These are phyloP conservation scores for Pseudonitzschia pungens DNA, from an alignment of 108 stramenopile species.

Conservation along the genomic window DNA sequence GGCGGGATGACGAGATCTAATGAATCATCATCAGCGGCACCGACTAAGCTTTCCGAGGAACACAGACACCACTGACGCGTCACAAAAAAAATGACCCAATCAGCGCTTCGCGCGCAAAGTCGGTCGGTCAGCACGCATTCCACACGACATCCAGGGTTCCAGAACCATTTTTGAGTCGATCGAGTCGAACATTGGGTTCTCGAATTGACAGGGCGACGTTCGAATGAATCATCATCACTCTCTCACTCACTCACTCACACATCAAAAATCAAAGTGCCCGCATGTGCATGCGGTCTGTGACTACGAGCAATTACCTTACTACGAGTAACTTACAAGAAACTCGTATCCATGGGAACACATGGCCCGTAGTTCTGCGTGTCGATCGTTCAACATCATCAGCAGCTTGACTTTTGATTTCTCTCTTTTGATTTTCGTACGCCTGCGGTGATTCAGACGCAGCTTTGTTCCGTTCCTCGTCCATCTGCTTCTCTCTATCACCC, in stretches of 20 bases:
- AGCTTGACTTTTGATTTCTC: no score
- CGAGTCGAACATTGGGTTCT: background rate
- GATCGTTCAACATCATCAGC: background rate
- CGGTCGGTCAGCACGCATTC: background rate
- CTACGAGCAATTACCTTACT: no score
- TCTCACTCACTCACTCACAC: no score
- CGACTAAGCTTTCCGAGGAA: background rate
- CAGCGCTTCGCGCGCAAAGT: background rate
- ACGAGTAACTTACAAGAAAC: no score
- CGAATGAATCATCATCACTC: background rate
- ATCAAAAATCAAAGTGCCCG: no score
- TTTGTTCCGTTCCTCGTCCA: no score
- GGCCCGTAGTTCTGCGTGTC: background rate
- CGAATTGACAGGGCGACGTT: background rate
- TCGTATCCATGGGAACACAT: no score
- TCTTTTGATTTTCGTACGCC: no score
- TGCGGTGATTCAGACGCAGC: background rate
- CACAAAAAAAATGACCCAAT: background rate
- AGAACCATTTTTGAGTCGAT: background rate
- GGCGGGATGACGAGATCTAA: background rate
- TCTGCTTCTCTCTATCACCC: no score
- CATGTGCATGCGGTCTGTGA: no score
- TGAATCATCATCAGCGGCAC: background rate
- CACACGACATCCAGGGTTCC: background rate
- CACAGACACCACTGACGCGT: constrained; percentile 1